Base-by-base conservation (phyloP, 2,329 filamentous ascomycete species). In the Albifimbria verrucaria region DNA sequence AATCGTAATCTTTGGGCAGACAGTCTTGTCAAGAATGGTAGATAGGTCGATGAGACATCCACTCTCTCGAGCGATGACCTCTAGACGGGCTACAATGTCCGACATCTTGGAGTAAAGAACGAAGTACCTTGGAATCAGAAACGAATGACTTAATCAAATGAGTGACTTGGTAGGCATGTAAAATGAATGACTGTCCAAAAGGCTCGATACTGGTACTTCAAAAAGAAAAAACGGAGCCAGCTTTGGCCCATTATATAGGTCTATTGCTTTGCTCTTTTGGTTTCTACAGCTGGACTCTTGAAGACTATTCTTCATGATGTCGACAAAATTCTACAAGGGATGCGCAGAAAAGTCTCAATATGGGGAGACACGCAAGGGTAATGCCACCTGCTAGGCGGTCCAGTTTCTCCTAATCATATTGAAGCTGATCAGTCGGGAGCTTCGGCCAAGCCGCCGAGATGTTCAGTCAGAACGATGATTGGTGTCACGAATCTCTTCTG, bases 41-140 rank as follows among this genome's bases (percentile, higher is more conserved):
- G 59, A 50, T 44, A 63, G 49, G 52, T 63, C 61, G 23, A 63
- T 24, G 36, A 59, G 44, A 44, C 60, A 62, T 26, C 60, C 61
- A 26, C 49, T 54, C 23, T 59, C 53, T 39, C 53, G 53, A 49
- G 51, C 49, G 56, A 60, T 53, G 23, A 62, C 59, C 53, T 62
- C 49, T 22, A 62, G 54, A 42, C 57, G 55, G 45, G 54, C 52
- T 45, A 62, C 43, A 36, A 59, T 55, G 51, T 58, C 55, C 39
- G 57, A 50, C 61, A 63, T 63, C 45, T 39, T 39, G 32, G 11
- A n/a, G 12, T 6, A 39, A 39, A 6, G 4, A 17, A 12, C 18
- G 49, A 55, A 49, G 49, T 46, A 32, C 22, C 22, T n/a, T 51
- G 48, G 15, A 22, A 26, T 44, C 42, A 25, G 24, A 49, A 41